phyloP scores from a whole-genome alignment of 148 eudicot genomes.

The Rhododendron simsii region DNA sequence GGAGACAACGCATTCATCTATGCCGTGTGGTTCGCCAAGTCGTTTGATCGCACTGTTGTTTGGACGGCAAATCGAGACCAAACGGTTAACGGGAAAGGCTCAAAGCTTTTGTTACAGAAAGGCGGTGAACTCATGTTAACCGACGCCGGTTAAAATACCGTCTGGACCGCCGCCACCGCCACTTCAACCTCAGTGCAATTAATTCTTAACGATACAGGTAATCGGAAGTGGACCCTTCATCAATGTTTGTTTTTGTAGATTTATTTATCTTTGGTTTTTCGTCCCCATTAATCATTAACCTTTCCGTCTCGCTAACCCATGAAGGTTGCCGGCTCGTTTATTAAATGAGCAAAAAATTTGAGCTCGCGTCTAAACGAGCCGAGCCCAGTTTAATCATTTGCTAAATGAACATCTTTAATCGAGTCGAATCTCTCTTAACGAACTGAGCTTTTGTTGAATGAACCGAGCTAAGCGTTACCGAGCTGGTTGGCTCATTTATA shows the following conservation, averaged over 20 bases:
- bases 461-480: too few relatives aligned
- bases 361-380: too few relatives aligned
- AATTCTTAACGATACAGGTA: slow-evolving; percentile 21
- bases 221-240: background rate
- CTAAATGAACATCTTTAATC: too few relatives aligned
- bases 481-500: too few relatives aligned
- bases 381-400: too few relatives aligned
- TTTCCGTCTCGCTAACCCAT: background rate
- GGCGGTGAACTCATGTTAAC: slow-evolving; percentile 32
- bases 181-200: background rate
- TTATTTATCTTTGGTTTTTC: background rate
- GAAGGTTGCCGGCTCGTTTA: background rate
- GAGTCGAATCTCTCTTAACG: too few relatives aligned
- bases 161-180: slow-evolving; percentile 17
- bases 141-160: slow-evolving; percentile 18
- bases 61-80: slow-evolving; percentile 56
- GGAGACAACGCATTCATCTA: slow-evolving; percentile 33
- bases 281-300: too few relatives aligned
- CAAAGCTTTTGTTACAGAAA: slow-evolving; percentile 25
- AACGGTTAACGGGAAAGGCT: slow-evolving; percentile 37
- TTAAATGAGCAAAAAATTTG: too few relatives aligned
- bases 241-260: background rate
- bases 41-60: slow-evolving; percentile 15
- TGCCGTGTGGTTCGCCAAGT: slow-evolving; percentile 28
- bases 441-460: too few relatives aligned